These are phyloP conservation scores for Fragaria vesca DNA, from an alignment of 306 rosid species.

Conservation along the genomic window DNA sequence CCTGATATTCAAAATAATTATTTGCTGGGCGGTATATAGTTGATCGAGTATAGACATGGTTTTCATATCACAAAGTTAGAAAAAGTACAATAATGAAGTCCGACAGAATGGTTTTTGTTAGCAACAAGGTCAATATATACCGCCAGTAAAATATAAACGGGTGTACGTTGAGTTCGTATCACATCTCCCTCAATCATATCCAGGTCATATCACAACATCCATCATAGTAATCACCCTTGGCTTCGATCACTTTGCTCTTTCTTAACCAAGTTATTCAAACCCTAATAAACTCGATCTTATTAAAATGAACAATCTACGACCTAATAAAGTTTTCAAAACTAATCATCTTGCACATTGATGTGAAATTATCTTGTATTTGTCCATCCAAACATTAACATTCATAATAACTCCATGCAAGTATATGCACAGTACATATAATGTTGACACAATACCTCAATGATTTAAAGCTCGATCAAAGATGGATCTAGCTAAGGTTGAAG, in stretches of 20 bases:
- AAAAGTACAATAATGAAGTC: background rate
- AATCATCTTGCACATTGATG: no score
- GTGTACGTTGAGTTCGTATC: background rate
- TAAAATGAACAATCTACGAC: background rate
- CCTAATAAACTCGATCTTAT: background rate
- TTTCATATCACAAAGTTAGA: background rate
- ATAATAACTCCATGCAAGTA: background rate
- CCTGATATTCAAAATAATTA: background rate
- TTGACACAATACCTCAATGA: background rate
- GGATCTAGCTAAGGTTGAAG: background rate
- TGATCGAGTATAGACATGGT: background rate
- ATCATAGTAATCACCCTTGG: background rate
- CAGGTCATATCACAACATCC: conserved; percentile 11
- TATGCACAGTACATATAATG: background rate
- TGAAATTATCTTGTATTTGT: no score
- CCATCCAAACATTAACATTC: background rate
- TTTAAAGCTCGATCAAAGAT: background rate
- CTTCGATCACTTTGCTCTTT: background rate
- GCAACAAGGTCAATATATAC: background rate
- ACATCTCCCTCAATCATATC: conserved; percentile 20
- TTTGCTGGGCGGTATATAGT: background rate
- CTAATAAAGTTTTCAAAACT: no score
- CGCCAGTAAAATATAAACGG: background rate
- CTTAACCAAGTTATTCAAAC: background rate
- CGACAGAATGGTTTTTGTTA: conserved; percentile 1